Base-by-base conservation (phyloP, 768 basidiomycete genomes). In the Atractiella rhizophila region DNA sequence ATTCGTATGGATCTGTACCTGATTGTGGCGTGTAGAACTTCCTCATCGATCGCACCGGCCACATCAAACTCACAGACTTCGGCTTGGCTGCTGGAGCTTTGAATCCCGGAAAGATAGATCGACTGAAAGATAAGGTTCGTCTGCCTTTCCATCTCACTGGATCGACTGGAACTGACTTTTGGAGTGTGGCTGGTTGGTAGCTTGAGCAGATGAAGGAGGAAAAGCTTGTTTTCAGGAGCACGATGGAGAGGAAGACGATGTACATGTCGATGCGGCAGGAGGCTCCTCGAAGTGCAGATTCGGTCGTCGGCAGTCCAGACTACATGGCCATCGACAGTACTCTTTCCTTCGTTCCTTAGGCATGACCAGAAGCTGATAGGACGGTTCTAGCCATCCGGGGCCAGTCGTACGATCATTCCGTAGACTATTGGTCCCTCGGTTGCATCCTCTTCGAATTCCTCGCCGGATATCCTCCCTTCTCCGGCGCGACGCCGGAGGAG, bases 341-440 rank as follows among this genome's bases (percentile, higher is more conserved):
- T 11, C 42, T 29, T 28, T 24, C 24, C 24, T 39, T 15, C n/a
- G n/a, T n/a, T 1, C 20, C 42, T 43, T n/a, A 10, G 28, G 28
- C n/a, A 20, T 43, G 4, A 28, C n/a, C 15, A 3, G 11, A 15
- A 9, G 11, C 15, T 38, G 8, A 38, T 38, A 6, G 18, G 7
- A 38, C 23, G 38, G 38, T 39, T 16, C 16, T 47, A n/a, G 48
- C 94, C 18, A 68, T 94, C 20, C 71, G 86, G 23, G 88, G 79
- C 27, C 83, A 85, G 59, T 78, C 83, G 0, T 98, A 98, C 60
- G 76, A 76, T 1, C 94, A 77, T 59, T 80, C 81, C 0, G 91
- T 96, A 35, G 91, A 98, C 60, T 96, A 78, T 52, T 96, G 91
- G 91, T 88, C 83, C 1, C 68, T 98, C 7, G 91, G 91, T 5